These are phyloP conservation scores for Thalassiosira hispida DNA, from an alignment of 352 stramenopile species.

Conservation along the genomic window DNA sequence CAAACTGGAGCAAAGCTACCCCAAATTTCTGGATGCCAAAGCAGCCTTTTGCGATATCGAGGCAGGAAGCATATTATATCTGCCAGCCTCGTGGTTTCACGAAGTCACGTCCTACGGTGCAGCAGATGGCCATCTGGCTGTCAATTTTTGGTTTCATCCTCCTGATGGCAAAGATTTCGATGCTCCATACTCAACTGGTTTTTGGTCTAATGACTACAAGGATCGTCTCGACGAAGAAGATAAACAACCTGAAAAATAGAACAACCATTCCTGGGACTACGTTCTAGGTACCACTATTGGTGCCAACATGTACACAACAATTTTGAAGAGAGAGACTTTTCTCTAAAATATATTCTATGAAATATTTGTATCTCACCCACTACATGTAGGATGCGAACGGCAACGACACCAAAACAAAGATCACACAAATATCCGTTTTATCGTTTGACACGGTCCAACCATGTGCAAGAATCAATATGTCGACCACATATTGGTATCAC, in stretches of 20 bases:
- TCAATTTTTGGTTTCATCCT: constrained; percentile 64
- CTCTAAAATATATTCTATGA: too few species aligned
- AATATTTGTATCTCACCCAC: too few species aligned
- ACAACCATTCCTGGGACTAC: too few species aligned
- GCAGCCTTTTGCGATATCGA: constrained; percentile 81
- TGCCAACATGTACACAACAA: too few species aligned
- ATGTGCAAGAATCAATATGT: constrained; percentile 36
- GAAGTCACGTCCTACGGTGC: constrained; percentile 89
- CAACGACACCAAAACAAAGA: too few species aligned
- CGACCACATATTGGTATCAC: constrained; percentile 25
- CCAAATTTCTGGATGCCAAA: constrained; percentile 60
- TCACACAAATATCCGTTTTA: too few species aligned
- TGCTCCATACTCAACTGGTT: constrained; percentile 54
- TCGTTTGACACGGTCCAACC: too few species aligned
- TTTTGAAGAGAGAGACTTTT: too few species aligned
- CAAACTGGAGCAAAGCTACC: constrained; percentile 65
- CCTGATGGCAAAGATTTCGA: constrained; percentile 66
- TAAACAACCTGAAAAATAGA: not conserved
- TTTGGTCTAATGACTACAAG: constrained; percentile 50
- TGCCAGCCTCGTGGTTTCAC: constrained; percentile 97
- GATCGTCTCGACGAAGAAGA: constrained; percentile 22
- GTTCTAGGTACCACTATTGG: too few species aligned
- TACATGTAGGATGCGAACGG: too few species aligned
- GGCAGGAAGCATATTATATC: constrained; percentile 94
- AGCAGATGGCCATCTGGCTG: constrained; percentile 32